These are phyloP conservation scores for Podaxis sp. DNA, from an alignment of 768 basidiomycete species.

Conservation along the genomic window DNA sequence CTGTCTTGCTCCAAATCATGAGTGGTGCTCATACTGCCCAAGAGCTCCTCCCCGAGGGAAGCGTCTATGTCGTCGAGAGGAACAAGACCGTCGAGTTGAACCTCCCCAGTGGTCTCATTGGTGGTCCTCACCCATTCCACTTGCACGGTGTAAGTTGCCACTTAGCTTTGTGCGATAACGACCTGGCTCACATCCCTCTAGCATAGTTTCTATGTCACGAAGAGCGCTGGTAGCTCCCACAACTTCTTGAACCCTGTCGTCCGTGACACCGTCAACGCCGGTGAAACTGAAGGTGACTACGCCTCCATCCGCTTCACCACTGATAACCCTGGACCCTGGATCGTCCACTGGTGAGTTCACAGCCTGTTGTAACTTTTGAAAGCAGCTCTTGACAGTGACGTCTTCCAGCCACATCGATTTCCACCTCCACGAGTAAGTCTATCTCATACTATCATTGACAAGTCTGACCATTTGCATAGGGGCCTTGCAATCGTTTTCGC, in stretches of 20 bases:
- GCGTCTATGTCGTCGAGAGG: slow-evolving; percentile 32
- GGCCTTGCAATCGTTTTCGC: background rate
- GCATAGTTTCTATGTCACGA: background rate
- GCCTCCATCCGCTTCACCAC: slow-evolving; percentile 57
- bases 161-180: background rate
- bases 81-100: slow-evolving; percentile 37
- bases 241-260: background rate
- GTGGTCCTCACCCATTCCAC: slow-evolving; percentile 8
- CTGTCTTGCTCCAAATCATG: slow-evolving; percentile 19
- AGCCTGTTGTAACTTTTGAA: background rate
- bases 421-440: background rate
- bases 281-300: slow-evolving; percentile 27
- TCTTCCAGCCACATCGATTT: background rate
- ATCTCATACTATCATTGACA: background rate
- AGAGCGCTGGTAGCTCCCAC: background rate
- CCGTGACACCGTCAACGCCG: slow-evolving; percentile 17
- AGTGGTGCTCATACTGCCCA: slow-evolving; percentile 13
- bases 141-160: background rate
- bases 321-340: slow-evolving; percentile 63
- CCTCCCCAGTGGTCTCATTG: slow-evolving; percentile 21
- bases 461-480: background rate
- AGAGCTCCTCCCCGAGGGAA: slow-evolving; percentile 30
- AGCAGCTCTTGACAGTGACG: background rate
- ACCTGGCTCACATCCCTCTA: background rate
- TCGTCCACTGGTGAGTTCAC: slow-evolving; percentile 29